Evolutionary conservation across 2,329 filamentous ascomycete genomes (phyloP), one percentile per base, ranked within the genome.

Genomic region (Thermoascus crustaceus): DNA sequence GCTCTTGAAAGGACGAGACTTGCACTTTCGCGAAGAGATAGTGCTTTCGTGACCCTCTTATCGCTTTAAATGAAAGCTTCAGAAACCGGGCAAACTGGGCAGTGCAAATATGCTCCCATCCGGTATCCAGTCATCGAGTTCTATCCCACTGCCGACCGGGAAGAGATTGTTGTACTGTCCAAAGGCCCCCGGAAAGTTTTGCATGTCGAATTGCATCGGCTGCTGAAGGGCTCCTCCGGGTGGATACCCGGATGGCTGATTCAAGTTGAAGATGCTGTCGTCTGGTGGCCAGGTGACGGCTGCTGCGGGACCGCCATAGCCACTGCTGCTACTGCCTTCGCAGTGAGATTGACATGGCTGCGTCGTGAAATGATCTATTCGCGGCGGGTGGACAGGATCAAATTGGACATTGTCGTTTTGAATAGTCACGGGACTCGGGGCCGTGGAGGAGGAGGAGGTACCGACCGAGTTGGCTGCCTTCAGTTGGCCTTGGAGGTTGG

Each of bases 51-150:
- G n/a, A n/a, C n/a, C n/a, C n/a, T n/a, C n/a, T n/a, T 26, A 29
- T 13, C 7, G 6, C 5, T 16, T 7, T 10, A 4, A 9, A 11
- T 29, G 11, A 13, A 17, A 17, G 18, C 18, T 16, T 10, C 18
- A 29, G 18, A 29, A 29, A 7, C 26, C 26, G 6, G 26, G 26
- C 26, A 43, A 38, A 13, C 5, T 34, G 7, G 38, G 38, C 11
- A 35, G 26, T 13, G 37, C 38, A 18, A 40, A 43, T 37, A 41
- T 43, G 3, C 38, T 35, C 6, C 35, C 29, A 7, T 35, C 38
- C 10, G 41, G 41, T 27, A 43, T 34, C 41, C 41, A 43, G 24
- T 40, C 41, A 18, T 43, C 41, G 26, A 43, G 38, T 10, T 43
- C 38, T 32, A 41, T 34, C 9, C 38, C 26, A n/a, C 30, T 35